A percentile compares a stretch with the other conserved stretches of the same genome.
Conservation (phyloP, 2,329 filamentous ascomycete genomes). For the Alternaria viburni region DNA sequence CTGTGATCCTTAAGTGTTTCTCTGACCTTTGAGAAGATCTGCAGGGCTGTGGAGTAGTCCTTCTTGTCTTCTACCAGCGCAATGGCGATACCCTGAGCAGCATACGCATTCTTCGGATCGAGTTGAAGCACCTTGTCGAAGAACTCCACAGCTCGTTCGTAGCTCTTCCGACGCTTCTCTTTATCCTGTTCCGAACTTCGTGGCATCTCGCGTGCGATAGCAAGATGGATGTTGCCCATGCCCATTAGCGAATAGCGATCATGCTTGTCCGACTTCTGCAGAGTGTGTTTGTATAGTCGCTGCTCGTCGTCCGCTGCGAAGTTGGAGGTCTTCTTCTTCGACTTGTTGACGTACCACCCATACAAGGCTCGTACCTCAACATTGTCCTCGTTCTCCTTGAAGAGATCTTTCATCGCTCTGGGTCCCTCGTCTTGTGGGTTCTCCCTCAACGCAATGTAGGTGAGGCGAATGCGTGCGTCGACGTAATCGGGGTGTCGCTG, state of each 20-base stretch:
- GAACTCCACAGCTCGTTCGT: slow-evolving; percentile 93
- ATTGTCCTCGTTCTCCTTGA: slow-evolving; percentile 82
- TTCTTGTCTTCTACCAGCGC: slow-evolving; percentile 94
- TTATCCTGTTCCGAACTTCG: slow-evolving; percentile 88
- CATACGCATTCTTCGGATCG: slow-evolving; percentile 95
- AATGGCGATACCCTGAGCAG: slow-evolving; percentile 94
- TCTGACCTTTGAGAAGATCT: slow-evolving; percentile 87
- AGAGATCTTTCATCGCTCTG: slow-evolving; percentile 82
- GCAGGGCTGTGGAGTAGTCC: slow-evolving; percentile 79
- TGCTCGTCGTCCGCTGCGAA: slow-evolving; percentile 90
- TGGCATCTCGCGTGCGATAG: slow-evolving; percentile 91
- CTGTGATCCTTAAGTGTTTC: slow-evolving; percentile 89
- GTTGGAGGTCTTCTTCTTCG: slow-evolving; percentile 80
- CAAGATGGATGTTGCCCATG: slow-evolving; percentile 94
- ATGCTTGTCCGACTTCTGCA: slow-evolving; percentile 90
- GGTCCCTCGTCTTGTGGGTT: slow-evolving; percentile 85
- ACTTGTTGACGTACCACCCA: slow-evolving; percentile 92
- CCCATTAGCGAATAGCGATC: slow-evolving; percentile 95
- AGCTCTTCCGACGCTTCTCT: slow-evolving; percentile 85
- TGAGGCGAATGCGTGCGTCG: slow-evolving; percentile 85
- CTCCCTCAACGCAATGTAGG: slow-evolving; percentile 85
- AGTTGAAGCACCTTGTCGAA: slow-evolving; percentile 96
- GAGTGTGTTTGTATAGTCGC: slow-evolving; percentile 92
- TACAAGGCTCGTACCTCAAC: slow-evolving; percentile 92
- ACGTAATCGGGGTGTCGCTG: slow-evolving; percentile 89